Evolutionary conservation across 495 filamentous ascomycete species (phyloP).

Genomic region (Penicillium soppii): DNA sequence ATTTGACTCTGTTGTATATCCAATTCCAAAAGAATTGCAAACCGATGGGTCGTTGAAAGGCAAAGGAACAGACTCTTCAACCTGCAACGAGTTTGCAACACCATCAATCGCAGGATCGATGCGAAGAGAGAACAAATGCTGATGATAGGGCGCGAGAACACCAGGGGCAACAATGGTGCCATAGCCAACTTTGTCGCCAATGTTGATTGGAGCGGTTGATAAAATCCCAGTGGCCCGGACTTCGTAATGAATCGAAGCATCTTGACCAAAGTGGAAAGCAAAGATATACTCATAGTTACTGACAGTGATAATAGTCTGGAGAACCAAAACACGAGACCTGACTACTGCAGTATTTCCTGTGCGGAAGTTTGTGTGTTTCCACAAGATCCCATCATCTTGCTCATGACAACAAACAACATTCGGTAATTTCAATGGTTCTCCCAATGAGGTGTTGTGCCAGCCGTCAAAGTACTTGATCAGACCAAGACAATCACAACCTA

Average conservation of each 20-base stretch:
- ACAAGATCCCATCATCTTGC: slow-evolving; percentile 63
- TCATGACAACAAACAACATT: slow-evolving; percentile 68
- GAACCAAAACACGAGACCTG: slow-evolving; percentile 55
- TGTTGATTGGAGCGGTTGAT: slow-evolving; percentile 72
- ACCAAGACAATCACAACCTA: slow-evolving; percentile 65
- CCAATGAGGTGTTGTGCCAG: slow-evolving; percentile 50
- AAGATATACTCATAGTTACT: slow-evolving; percentile 88
- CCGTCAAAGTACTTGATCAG: slow-evolving; percentile 63
- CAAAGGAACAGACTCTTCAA: slow-evolving; percentile 69
- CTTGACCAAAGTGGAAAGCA: slow-evolving; percentile 79
- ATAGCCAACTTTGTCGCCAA: slow-evolving; percentile 53
- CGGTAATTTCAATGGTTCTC: slow-evolving; percentile 49
- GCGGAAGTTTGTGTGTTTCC: slow-evolving; percentile 71
- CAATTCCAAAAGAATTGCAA: slow-evolving; percentile 75
- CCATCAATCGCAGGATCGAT: slow-evolving; percentile 83
- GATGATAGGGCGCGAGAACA: slow-evolving; percentile 75
- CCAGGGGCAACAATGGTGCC: slow-evolving; percentile 86
- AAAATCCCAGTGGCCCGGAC: slow-evolving; percentile 85
- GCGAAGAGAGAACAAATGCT: slow-evolving; percentile 87
- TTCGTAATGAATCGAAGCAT: slow-evolving; percentile 75
- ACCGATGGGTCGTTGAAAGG: slow-evolving; percentile 49
- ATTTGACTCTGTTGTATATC: slow-evolving; percentile 60
- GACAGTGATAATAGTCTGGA: slow-evolving; percentile 77
- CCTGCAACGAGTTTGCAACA: slow-evolving; percentile 60
- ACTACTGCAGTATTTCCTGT: slow-evolving; percentile 57